A percentile compares a stretch with the other conserved stretches of the same genome.
These are phyloP conservation scores for Mucuna pruriens DNA, from an alignment of 306 rosid genomes.

Conservation along the genomic window DNA sequence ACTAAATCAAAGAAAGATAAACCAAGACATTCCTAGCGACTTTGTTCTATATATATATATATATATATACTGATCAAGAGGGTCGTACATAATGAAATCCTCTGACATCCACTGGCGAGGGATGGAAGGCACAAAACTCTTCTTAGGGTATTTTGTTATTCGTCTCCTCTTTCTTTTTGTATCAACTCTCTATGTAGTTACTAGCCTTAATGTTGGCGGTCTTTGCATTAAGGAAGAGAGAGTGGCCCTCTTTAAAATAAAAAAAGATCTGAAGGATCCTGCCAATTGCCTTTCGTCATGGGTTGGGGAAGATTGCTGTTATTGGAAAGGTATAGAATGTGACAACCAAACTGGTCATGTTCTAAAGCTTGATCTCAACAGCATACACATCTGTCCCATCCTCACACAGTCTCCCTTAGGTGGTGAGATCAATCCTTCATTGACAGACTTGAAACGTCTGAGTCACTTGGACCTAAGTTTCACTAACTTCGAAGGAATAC, in stretches of 20 bases:
- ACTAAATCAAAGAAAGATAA: no score
- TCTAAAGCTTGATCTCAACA: constrained; percentile 1
- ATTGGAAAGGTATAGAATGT: constrained; percentile 23
- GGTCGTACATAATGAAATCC: no score
- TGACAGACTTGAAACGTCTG: not conserved
- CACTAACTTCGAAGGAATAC: not conserved
- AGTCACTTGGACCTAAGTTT: not conserved
- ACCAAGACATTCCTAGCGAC: no score
- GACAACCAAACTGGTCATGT: constrained; percentile 34
- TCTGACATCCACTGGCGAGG: no score
- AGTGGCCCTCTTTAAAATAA: constrained; percentile 31
- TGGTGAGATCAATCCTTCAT: constrained; percentile 35
- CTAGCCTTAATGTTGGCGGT: not conserved
- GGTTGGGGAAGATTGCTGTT: constrained; percentile 33
- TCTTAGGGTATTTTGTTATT: not conserved
- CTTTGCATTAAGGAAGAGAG: constrained; percentile 40
- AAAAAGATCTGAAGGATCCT: constrained; percentile 13
- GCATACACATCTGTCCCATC: no score
- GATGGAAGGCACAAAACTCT: no score
- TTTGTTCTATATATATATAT: no score
- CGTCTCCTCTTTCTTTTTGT: not conserved
- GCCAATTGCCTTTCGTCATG: constrained; percentile 36
- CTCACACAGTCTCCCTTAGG: not conserved
- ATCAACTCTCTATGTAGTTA: not conserved
- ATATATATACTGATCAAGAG: no score